These are phyloP conservation scores for Terfezia claveryi DNA, from an alignment of 495 filamentous ascomycete genomes.

Conservation along the genomic window DNA sequence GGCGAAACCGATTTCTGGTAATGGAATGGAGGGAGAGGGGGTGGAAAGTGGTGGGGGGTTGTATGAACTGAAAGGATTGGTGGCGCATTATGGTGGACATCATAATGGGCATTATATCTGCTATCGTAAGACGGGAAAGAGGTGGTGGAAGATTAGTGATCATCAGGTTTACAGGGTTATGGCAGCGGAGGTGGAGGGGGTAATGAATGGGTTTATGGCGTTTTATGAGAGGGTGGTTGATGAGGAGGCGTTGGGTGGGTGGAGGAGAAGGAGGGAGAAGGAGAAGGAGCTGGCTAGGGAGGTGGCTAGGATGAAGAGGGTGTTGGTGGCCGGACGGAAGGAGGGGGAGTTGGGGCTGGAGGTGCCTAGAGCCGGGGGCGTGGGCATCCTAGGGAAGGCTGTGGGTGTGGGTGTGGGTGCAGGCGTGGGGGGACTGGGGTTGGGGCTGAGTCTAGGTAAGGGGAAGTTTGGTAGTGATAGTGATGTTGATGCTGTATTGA, in stretches of 20 bases:
- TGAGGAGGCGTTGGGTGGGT: neutral
- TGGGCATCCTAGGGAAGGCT: neutral
- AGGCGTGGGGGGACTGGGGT: neutral
- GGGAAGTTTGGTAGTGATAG: neutral
- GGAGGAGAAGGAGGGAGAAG: neutral
- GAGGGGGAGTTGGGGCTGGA: neutral
- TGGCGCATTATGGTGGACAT: conserved; percentile 76
- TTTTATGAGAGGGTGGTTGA: conserved; percentile 61
- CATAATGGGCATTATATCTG: conserved; percentile 93
- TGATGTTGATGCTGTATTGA: neutral
- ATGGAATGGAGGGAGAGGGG: conserved; percentile 45
- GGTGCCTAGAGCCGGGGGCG: too few relatives aligned
- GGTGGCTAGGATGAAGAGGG: neutral
- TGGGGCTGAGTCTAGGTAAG: neutral
- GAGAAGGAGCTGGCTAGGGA: neutral
- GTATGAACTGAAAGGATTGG: conserved; percentile 64
- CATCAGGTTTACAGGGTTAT: conserved; percentile 53
- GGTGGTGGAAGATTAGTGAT: conserved; percentile 15
- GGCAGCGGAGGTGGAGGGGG: conserved; percentile 49
- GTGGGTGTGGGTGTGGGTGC: neutral
- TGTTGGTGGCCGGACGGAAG: neutral
- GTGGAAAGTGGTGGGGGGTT: conserved; percentile 47
- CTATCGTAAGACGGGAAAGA: conserved; percentile 44
- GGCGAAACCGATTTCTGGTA: conserved; percentile 23
- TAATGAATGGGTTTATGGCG: conserved; percentile 86